These are phyloP conservation scores for Colletotrichum nymphaeae DNA, from an alignment of 2,329 filamentous ascomycete genomes.

Conservation along the genomic window DNA sequence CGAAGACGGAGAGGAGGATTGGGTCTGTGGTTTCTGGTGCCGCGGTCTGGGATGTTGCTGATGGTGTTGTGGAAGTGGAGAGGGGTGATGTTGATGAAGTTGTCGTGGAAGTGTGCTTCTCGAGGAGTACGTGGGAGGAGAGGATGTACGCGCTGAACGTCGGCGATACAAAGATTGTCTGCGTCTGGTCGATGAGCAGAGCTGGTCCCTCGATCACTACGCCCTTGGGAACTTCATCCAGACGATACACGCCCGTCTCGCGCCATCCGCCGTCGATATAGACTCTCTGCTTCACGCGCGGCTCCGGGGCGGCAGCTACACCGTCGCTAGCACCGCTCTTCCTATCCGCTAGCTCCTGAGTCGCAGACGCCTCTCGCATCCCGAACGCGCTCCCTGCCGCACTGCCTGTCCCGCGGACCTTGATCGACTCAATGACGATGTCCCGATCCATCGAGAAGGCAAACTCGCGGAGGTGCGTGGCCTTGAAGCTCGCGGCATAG, in stretches of 20 bases:
- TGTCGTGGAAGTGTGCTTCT: slow-evolving; percentile 30
- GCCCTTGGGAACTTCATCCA: slow-evolving; percentile 39
- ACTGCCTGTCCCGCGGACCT: slow-evolving; percentile 42
- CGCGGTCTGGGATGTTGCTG: not conserved
- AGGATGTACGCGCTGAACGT: slow-evolving; percentile 44
- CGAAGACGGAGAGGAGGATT: slow-evolving; percentile 65
- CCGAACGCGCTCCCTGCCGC: slow-evolving; percentile 18
- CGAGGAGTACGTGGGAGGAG: slow-evolving; percentile 44
- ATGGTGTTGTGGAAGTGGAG: not conserved
- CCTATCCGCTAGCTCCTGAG: slow-evolving; percentile 29
- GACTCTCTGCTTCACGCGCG: slow-evolving; percentile 40
- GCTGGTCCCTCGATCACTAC: slow-evolving; percentile 46
- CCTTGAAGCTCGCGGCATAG: slow-evolving; percentile 36
- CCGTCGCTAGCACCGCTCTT: not conserved
- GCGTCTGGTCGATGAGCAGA: slow-evolving; percentile 44
- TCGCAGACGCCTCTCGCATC: slow-evolving; percentile 30
- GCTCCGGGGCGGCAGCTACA: slow-evolving; percentile 7
- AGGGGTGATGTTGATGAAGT: not conserved
- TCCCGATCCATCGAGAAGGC: slow-evolving; percentile 31
- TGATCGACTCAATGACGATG: slow-evolving; percentile 27
- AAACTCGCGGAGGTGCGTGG: slow-evolving; percentile 31
- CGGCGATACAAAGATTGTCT: slow-evolving; percentile 44
- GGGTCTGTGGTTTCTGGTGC: slow-evolving; percentile 51
- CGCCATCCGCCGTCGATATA: slow-evolving; percentile 44
- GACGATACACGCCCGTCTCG: slow-evolving; percentile 42